Evolutionary conservation across 495 filamentous ascomycete species (phyloP).

Genomic region (Neurospora sublineolata): DNA sequence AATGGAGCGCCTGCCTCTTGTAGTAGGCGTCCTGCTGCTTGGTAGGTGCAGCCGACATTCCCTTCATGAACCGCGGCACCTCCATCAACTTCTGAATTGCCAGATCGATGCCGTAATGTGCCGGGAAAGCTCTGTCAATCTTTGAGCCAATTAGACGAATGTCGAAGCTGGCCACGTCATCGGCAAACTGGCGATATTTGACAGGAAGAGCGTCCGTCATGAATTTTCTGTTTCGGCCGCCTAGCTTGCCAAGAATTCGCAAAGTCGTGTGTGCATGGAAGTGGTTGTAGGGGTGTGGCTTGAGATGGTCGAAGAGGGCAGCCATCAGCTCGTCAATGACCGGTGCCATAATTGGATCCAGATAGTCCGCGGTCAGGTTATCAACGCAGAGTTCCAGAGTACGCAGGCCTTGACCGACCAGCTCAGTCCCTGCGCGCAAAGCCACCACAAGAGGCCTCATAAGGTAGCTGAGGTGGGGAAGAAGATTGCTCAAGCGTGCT

Average conservation of each 20-base stretch:
- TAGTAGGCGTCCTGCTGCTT: constrained; percentile 71
- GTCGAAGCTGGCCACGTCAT: constrained; percentile 77
- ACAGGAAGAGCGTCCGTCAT: constrained; percentile 77
- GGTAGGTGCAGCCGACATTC: constrained; percentile 18
- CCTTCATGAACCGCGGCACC: constrained; percentile 46
- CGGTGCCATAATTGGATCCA: constrained; percentile 98
- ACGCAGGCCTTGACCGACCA: constrained; percentile 86
- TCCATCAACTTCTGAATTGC: constrained; percentile 82
- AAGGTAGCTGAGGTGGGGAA: constrained; percentile 93
- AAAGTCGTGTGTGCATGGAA: constrained; percentile 96
- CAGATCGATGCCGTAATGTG: constrained; percentile 72
- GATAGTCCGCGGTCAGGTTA: constrained; percentile 92
- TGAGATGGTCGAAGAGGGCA: constrained; percentile 86
- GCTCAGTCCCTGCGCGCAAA: constrained; percentile 76
- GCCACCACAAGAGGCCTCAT: constrained; percentile 97
- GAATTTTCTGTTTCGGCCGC: constrained; percentile 89
- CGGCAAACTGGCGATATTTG: constrained; percentile 69
- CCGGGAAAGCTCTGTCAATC: constrained; percentile 76
- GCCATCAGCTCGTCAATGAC: constrained; percentile 98
- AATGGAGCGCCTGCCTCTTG: constrained; percentile 81
- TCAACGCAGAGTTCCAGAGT: constrained; percentile 96
- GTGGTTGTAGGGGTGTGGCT: constrained; percentile 86
- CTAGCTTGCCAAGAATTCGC: constrained; percentile 94
- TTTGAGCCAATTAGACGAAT: constrained; percentile 79
- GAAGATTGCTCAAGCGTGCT: constrained; percentile 82